A percentile compares a stretch with the other conserved stretches of the same genome.
Conservation (phyloP, 177 flowering plant species). For the Vitis hybrid region DNA sequence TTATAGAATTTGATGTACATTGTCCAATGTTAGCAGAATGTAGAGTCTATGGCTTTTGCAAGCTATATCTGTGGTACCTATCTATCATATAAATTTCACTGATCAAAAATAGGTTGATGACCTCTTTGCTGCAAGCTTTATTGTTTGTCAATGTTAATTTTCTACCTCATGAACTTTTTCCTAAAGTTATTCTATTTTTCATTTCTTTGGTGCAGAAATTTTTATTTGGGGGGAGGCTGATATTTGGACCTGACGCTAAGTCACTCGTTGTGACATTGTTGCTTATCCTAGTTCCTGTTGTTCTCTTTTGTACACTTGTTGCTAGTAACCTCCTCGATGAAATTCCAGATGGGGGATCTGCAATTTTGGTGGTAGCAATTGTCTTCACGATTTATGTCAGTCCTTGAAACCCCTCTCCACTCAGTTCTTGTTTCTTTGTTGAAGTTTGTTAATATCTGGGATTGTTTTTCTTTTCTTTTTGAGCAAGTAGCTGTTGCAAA, state of each 20-base stretch:
- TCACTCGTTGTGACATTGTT: constrained; percentile 30
- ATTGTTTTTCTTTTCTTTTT: too few species aligned
- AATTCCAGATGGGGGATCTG: constrained; percentile 27
- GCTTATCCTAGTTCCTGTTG: constrained; percentile 35
- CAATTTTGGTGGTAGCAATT: constrained; percentile 29
- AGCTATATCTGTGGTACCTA: too few species aligned
- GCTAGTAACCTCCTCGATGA: constrained; percentile 29
- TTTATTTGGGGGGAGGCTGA: constrained; percentile 32
- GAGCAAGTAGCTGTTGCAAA: too few species aligned
- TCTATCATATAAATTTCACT: too few species aligned
- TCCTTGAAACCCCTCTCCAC: neutral
- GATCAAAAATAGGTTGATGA: too few species aligned
- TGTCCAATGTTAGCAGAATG: too few species aligned
- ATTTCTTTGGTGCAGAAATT: constrained; percentile 30
- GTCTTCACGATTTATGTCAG: constrained; percentile 41
- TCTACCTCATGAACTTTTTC: neutral
- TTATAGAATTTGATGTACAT: too few species aligned
- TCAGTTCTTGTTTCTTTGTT: too few species aligned
- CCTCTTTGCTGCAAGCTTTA: too few species aligned
- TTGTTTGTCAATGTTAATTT: too few species aligned
- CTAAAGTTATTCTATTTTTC: neutral
- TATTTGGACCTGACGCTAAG: constrained; percentile 51
- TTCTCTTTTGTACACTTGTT: constrained; percentile 34
- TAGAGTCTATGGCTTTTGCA: too few species aligned
- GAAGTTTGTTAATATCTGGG: too few species aligned